Evolutionary conservation across 208 protist species (phyloP), one percentile per base, ranked within the genome.

Genomic region (Blastocrithidia nonstop): DNA sequence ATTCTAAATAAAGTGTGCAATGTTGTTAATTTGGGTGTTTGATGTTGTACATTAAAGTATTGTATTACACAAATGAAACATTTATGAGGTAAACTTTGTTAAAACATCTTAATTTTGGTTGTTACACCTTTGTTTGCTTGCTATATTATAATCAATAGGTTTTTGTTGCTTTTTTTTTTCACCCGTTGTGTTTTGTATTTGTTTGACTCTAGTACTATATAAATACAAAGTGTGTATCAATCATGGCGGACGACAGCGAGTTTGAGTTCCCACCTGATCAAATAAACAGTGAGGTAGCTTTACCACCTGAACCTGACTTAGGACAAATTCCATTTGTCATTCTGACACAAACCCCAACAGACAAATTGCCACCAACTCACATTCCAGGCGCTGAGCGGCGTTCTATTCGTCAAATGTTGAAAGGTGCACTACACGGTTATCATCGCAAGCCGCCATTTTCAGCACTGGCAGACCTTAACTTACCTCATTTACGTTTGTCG

Each of bases 221-320:
- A n/a, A 11, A 35, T 35, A 35, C 29, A 15, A n/a, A 15, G 29
- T n/a, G 29, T 35, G 29, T n/a, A 11, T n/a, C n/a, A 16, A 16
- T 22, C 6, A 69, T 55, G 48, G n/a, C n/a, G n/a, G 50, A 72
- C 35, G 69, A 79, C 13, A 60, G 49, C 23, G 81, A 91, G 40
- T 91, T 91, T 56, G 76, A 91, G 11, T 91, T 91, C 42, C 73
- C 75, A 16, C 69, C 76, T 6, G 73, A 82, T 43, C 69, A 60
- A 9, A 41, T 67, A 4, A 59, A 57, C 36, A 66, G 70, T 21
- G 61, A 57, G 28, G 33, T 79, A 21, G 20, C 44, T 17, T 37
- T 46, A 3, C 45, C 26, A 24, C 44, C 50, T 1, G 37, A 44
- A 16, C 38, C 48, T 2, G 46, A 28, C 9, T 47, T 39, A 16